Evolutionary conservation across 257 asterid genomes (phyloP).

Genomic region (Solanum clarkiae): DNA sequence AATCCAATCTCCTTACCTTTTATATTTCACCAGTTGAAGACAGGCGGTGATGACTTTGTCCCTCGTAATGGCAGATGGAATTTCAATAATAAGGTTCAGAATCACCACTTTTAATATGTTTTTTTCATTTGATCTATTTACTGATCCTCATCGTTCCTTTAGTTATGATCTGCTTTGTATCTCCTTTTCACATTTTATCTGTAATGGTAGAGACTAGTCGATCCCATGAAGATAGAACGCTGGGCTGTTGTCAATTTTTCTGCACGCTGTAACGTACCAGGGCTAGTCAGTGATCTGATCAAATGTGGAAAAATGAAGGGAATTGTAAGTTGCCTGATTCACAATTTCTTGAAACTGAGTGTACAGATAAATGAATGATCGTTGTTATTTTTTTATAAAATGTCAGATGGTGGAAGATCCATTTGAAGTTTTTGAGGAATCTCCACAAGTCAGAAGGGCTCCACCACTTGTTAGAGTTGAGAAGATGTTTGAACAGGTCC

Average conservation of each 20-base stretch:
- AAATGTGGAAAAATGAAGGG: conserved; percentile 73
- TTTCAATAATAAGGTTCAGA: conserved; percentile 58
- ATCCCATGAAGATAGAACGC: conserved; percentile 55
- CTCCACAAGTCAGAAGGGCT: conserved; percentile 47
- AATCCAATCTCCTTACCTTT: neutral
- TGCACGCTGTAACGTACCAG: conserved; percentile 56
- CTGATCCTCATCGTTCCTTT: neutral
- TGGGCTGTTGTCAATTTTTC: conserved; percentile 95
- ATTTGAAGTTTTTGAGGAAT: conserved; percentile 63
- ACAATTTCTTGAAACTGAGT: neutral
- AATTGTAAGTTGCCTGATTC: conserved; percentile 38
- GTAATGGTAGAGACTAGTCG: conserved; percentile 39
- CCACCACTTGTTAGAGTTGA: conserved; percentile 71
- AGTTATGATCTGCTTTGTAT: neutral
- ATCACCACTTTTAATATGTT: neutral
- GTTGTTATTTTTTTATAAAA: neutral
- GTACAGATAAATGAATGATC: neutral
- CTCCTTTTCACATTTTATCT: neutral
- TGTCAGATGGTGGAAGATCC: conserved; percentile 56
- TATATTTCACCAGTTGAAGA: conserved; percentile 46
- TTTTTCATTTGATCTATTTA: neutral
- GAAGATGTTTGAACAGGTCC: conserved; percentile 58
- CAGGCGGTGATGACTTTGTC: conserved; percentile 65
- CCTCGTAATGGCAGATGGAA: conserved; percentile 90
- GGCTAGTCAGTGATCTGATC: conserved; percentile 45